These are phyloP conservation scores for Nakaseomyces glabratus DNA, from an alignment of 1,139 yeast genomes.

Conservation along the genomic window DNA sequence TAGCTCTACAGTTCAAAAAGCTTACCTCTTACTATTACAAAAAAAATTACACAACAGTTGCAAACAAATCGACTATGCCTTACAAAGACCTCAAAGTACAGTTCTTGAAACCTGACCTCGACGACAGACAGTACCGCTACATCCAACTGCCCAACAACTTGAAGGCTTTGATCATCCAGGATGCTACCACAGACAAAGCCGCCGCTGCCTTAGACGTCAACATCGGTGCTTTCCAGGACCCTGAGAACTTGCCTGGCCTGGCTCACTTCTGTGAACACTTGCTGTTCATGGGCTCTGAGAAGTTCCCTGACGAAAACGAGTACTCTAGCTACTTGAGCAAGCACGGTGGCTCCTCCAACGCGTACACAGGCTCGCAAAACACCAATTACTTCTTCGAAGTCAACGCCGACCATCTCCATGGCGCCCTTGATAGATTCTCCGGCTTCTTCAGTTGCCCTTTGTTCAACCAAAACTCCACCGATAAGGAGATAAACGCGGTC, in stretches of 20 bases:
- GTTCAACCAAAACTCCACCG: slow-evolving; percentile 73
- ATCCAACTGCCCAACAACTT: slow-evolving; percentile 59
- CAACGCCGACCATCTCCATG: slow-evolving; percentile 63
- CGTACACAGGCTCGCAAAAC: slow-evolving; percentile 81
- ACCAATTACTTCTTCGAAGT: slow-evolving; percentile 90
- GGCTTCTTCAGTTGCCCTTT: slow-evolving; percentile 86
- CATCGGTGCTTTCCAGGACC: slow-evolving; percentile 84
- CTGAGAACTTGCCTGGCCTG: slow-evolving; percentile 64
- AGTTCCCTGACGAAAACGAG: slow-evolving; percentile 87
- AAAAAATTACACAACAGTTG: no score
- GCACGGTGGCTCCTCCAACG: slow-evolving; percentile 62
- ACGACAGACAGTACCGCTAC: slow-evolving; percentile 66
- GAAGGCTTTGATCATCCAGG: slow-evolving; percentile 70
- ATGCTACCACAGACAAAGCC: slow-evolving; percentile 77
- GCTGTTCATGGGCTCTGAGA: slow-evolving; percentile 91
- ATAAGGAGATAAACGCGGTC: slow-evolving; percentile 87
- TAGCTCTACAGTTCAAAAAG: no score
- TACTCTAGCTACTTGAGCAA: slow-evolving; percentile 69
- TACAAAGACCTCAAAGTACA: slow-evolving; percentile 14
- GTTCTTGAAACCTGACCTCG: slow-evolving; percentile 54
- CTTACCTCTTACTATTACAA: no score
- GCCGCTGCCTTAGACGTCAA: slow-evolving; percentile 91
- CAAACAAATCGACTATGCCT: no score
- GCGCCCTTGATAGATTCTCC: slow-evolving; percentile 85
- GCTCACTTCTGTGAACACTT: slow-evolving; percentile 97